Evolutionary conservation across 2,329 filamentous ascomycete species (phyloP).

Genomic region (Beauveria sp.): DNA sequence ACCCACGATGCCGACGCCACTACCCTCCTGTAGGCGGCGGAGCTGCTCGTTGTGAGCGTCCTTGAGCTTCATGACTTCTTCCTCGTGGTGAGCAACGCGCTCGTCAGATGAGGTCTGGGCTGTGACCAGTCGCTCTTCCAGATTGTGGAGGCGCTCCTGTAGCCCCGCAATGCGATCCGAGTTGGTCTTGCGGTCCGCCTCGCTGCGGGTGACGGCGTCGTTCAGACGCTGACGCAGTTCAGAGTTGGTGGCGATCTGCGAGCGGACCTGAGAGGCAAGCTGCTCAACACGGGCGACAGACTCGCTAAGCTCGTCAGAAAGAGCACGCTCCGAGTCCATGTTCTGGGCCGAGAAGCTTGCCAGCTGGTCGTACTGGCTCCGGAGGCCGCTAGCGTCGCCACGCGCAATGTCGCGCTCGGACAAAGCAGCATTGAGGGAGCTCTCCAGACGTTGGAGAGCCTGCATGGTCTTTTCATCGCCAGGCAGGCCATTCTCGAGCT

Average conservation of each 20-base stretch:
- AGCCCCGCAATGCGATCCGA: constrained; percentile 76
- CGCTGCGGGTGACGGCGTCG: constrained; percentile 74
- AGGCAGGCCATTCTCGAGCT: constrained; percentile 46
- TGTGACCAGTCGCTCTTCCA: constrained; percentile 77
- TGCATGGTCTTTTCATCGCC: constrained; percentile 52
- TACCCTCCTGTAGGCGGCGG: constrained; percentile 54
- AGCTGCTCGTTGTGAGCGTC: constrained; percentile 73
- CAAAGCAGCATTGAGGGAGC: constrained; percentile 60
- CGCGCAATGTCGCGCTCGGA: constrained; percentile 66
- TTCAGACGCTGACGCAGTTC: constrained; percentile 68
- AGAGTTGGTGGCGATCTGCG: constrained; percentile 72
- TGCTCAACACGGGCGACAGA: constrained; percentile 73
- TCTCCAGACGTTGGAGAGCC: constrained; percentile 59
- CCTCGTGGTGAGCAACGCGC: constrained; percentile 73
- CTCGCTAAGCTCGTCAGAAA: constrained; percentile 62
- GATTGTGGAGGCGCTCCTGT: constrained; percentile 68
- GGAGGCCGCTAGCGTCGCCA: constrained; percentile 55
- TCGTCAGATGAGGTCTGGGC: constrained; percentile 86
- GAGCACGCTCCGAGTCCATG: constrained; percentile 52
- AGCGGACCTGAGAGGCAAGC: constrained; percentile 68
- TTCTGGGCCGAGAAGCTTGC: constrained; percentile 48
- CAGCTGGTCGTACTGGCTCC: constrained; percentile 52
- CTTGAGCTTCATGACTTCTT: constrained; percentile 68
- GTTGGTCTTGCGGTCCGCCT: constrained; percentile 73
- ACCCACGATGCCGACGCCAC: constrained; percentile 27